Evolutionary conservation across 2,329 filamentous ascomycete genomes (phyloP).

Genomic region (Pseudogymnoascus sp.): DNA sequence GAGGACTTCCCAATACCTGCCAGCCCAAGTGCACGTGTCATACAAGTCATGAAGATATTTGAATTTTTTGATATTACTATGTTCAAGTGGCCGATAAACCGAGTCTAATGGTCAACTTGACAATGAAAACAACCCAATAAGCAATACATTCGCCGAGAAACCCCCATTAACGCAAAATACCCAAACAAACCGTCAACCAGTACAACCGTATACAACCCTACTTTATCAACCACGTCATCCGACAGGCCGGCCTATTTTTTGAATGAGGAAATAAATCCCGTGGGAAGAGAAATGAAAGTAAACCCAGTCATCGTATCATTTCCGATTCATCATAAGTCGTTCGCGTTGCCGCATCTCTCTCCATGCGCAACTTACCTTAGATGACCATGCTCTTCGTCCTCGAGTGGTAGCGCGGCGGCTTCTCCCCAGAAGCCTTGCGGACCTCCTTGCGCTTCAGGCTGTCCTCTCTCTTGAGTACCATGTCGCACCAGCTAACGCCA

Average conservation of each 20-base stretch:
- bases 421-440: slow-evolving; percentile 5
- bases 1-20: not conserved
- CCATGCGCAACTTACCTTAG: slow-evolving; percentile 11
- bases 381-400: slow-evolving; percentile 27
- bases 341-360: not conserved
- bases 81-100: not conserved
- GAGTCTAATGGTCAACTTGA: not conserved
- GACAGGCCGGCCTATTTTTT: slow-evolving; percentile 4
- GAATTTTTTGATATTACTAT: not conserved
- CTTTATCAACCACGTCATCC: slow-evolving; percentile 6
- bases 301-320: slow-evolving; percentile 9
- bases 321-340: slow-evolving; percentile 4
- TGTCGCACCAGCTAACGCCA: slow-evolving; percentile 58
- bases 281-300: slow-evolving; percentile 7
- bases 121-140: not conserved
- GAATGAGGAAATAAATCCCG: slow-evolving; percentile 3
- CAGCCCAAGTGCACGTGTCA: not conserved
- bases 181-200: slow-evolving; percentile 3
- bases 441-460: slow-evolving; percentile 18
- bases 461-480: slow-evolving; percentile 57
- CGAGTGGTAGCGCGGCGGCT: slow-evolving; percentile 20
- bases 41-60: not conserved
- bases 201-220: slow-evolving; percentile 1
- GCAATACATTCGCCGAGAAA: not conserved
- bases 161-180: not conserved